phyloP scores from a whole-genome alignment of 306 rosid genomes.

The Casuarina glauca region DNA sequence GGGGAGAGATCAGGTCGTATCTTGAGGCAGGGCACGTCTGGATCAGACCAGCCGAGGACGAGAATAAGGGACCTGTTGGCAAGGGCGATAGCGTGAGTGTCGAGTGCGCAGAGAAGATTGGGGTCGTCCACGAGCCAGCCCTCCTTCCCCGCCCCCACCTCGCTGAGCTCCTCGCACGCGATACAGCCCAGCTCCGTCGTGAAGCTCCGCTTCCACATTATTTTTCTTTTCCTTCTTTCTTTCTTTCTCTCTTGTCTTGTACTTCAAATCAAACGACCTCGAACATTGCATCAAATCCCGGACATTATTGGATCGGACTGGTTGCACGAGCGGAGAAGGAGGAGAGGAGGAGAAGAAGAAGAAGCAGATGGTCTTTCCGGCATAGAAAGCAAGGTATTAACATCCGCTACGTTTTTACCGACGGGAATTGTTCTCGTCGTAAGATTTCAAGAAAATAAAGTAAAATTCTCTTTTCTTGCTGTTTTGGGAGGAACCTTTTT shows the following conservation, averaged over 20 bases:
- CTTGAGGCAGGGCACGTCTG: conserved; percentile 40
- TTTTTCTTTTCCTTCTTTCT: not conserved
- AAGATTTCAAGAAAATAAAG: no score
- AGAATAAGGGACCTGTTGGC: conserved; percentile 68
- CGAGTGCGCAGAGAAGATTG: conserved; percentile 75
- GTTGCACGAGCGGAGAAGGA: no score
- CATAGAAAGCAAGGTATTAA: no score
- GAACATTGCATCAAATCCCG: not conserved
- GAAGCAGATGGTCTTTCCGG: not conserved
- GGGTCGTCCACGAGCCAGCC: conserved; percentile 84
- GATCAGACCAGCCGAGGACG: conserved; percentile 66
- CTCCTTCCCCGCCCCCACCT: conserved; percentile 83
- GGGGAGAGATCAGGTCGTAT: conserved; percentile 82
- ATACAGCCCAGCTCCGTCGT: conserved; percentile 81
- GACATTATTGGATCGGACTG: conserved; percentile 4
- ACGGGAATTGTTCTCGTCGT: no score
- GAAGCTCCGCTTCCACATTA: conserved; percentile 60
- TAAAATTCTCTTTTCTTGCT: no score
- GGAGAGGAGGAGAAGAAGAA: not conserved
- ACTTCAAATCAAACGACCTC: not conserved
- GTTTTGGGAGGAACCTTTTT: no score
- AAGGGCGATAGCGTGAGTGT: conserved; percentile 70
- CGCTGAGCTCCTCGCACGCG: conserved; percentile 76
- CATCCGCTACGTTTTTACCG: no score
- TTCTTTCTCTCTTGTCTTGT: not conserved